Base-by-base conservation (phyloP, 805 yeast species). In the Lipomyces starkeyi region DNA sequence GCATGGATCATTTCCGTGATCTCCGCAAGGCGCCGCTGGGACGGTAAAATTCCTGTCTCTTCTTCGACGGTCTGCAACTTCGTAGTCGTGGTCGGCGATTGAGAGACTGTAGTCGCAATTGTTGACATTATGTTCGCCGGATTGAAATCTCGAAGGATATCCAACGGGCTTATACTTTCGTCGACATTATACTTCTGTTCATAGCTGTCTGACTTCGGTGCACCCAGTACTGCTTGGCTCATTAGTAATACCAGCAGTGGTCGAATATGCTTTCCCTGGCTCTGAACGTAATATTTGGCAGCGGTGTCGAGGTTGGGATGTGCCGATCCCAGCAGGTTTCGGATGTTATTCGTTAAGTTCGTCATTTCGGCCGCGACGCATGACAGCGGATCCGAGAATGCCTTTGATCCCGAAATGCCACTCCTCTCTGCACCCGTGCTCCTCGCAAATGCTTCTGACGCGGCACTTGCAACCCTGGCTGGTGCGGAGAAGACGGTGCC, bases 1-100 rank as follows among this genome's bases (percentile, higher is more conserved):
- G 98, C 95, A 78, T 95, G 99, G 72, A 95, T 95, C 97, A 95
- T 91, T 80, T 95, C 99, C 9, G 94, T 97, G 74, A 95, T 94
- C 80, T 95, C 99, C 0, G 99, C 98, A 64, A 95, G 83, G 67
- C 99, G 85, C 72, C 98, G 84, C 80, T 95, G 99, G 73, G 95
- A 93, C 58, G 99, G 98, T 67, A 94, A 82, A 61, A 95, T 91
- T 89, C 81, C 52, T 86, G 70, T 66, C 22, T 61, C 65, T 27
- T 40, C 34, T 17, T 64, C 71, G 9, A 55, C 62, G 13, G 34
- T 62, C 27, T 53, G 61, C 22, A 20, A 32, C 6, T 22, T 40
- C 17, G 47, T 20, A 27, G 57, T 13, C 27, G 59, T 37, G 17
- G 59, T 37, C 59, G 58, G 53, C n/a, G 22, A 22, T 37, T 37